Base-by-base conservation (phyloP, 2,329 filamentous ascomycete genomes). In the Neospermospora avenae region DNA sequence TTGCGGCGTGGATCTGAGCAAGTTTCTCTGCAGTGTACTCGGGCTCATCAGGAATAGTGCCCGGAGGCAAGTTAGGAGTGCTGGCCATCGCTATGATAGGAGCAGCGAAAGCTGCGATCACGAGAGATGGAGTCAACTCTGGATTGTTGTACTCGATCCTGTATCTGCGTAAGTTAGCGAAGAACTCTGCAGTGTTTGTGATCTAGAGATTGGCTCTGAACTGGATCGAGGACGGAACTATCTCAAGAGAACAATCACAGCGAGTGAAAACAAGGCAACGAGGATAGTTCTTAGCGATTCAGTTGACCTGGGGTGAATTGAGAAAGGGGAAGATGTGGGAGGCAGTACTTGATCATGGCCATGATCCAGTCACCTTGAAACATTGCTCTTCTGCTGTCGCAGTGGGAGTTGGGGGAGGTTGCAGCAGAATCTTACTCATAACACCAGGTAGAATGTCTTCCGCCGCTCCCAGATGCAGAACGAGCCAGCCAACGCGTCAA, bases 1-100 rank as follows among this genome's bases (percentile, higher is more conserved):
- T 59, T 28, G 57, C 57, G 22, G 49, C 57, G 7, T 41, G 42
- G 35, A 59, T 24, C 42, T 31, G 25, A 37, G 42, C 41, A 3
- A 54, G 16, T 22, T 55, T 4, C 22, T 49, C 42, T 7, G 42
- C 37, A 24, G 49, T 41, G n/a, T 45, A 53, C 11, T 51, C 13
- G 5, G 34, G 25, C 28, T 55, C 25, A 24, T 41, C 8, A 35
- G 39, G 28, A 11, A 45, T 28, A 16, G 53, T 24, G 53, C 28
- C 53, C 5, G n/a, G 20, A 55, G 53, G 41, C 13, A 22, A 13
- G n/a, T 6, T 11, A 11, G 53, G 25, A 34, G 20, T n/a, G 28
- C n/a, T 25, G 53, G 45, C 53, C 53, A 55, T 55, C 13, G 18
- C 46, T 35, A 41, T 16, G 3, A 18, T 16, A 14, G 10, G 28